These are phyloP conservation scores for Aspergillus affinis DNA, from an alignment of 495 filamentous ascomycete genomes.

Conservation along the genomic window DNA sequence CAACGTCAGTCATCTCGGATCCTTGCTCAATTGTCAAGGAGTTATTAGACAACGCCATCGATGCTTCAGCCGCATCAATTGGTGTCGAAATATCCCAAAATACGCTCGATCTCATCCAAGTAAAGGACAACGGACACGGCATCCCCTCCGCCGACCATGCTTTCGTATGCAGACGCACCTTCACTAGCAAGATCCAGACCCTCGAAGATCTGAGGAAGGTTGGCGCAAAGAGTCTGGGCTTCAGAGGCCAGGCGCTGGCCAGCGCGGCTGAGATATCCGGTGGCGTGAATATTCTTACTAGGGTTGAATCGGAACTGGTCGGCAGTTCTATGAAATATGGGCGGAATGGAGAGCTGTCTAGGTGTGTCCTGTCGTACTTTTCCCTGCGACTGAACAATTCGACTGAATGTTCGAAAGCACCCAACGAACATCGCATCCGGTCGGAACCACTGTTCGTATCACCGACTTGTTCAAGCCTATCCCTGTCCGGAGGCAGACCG, in stretches of 20 bases:
- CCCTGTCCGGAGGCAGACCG: constrained; percentile 72
- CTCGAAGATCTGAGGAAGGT: constrained; percentile 68
- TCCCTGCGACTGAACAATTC: not conserved
- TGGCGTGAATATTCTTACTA: constrained; percentile 65
- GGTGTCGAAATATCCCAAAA: constrained; percentile 73
- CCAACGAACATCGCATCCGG: constrained; percentile 58
- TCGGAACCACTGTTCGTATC: constrained; percentile 77
- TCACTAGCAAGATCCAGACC: constrained; percentile 82
- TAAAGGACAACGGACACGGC: constrained; percentile 87
- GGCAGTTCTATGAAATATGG: constrained; percentile 55
- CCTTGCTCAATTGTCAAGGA: constrained; percentile 81
- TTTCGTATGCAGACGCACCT: constrained; percentile 64
- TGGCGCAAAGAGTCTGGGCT: constrained; percentile 73
- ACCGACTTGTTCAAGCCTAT: constrained; percentile 64
- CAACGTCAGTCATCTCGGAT: constrained; percentile 70
- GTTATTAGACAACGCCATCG: constrained; percentile 87
- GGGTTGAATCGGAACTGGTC: constrained; percentile 66
- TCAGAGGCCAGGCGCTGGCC: constrained; percentile 84
- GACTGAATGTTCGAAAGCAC: constrained; percentile 24
- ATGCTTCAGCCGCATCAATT: constrained; percentile 74
- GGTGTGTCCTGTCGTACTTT: constrained; percentile 11
- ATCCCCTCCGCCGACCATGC: constrained; percentile 71
- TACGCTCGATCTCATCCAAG: constrained; percentile 77
- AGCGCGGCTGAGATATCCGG: constrained; percentile 70
- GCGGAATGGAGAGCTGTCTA: constrained; percentile 49